These are phyloP conservation scores for Nicotiana obtusifolia DNA, from an alignment of 257 asterid genomes.

Conservation along the genomic window DNA sequence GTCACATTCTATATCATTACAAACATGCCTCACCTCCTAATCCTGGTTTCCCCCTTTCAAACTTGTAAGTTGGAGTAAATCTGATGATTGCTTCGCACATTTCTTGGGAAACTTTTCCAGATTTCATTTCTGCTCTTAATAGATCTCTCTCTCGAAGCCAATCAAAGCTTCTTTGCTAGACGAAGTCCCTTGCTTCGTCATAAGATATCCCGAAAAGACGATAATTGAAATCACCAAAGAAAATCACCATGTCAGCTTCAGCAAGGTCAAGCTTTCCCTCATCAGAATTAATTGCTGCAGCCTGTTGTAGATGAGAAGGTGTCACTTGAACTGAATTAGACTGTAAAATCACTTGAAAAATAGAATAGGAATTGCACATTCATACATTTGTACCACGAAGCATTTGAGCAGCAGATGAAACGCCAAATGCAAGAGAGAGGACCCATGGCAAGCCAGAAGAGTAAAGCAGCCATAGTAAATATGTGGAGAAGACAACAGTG, in stretches of 20 bases:
- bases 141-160: slow-evolving; percentile 99
- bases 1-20: neutral
- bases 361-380: neutral
- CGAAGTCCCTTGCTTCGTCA: slow-evolving; percentile 94
- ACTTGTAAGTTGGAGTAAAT: slow-evolving; percentile 94
- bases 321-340: slow-evolving; percentile 2
- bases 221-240: slow-evolving; percentile 89
- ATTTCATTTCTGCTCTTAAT: slow-evolving; percentile 84
- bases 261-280: slow-evolving; percentile 88
- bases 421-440: slow-evolving; percentile 81
- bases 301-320: slow-evolving; percentile 27
- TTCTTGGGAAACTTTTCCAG: slow-evolving; percentile 88
- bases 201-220: slow-evolving; percentile 92
- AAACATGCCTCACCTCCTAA: slow-evolving; percentile 59
- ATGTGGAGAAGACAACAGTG: slow-evolving; percentile 64
- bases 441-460: slow-evolving; percentile 73
- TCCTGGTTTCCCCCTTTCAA: slow-evolving; percentile 86
- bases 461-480: slow-evolving; percentile 62
- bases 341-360: neutral
- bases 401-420: slow-evolving; percentile 79
- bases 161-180: slow-evolving; percentile 90
- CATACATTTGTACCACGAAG: slow-evolving; percentile 65
- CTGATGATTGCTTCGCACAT: slow-evolving; percentile 89
- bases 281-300: slow-evolving; percentile 38
- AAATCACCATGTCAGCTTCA: slow-evolving; percentile 83